Evolutionary conservation across 257 asterid species (phyloP), one percentile per base, ranked within the genome.

Genomic region (Ajuga chamaepitys): DNA sequence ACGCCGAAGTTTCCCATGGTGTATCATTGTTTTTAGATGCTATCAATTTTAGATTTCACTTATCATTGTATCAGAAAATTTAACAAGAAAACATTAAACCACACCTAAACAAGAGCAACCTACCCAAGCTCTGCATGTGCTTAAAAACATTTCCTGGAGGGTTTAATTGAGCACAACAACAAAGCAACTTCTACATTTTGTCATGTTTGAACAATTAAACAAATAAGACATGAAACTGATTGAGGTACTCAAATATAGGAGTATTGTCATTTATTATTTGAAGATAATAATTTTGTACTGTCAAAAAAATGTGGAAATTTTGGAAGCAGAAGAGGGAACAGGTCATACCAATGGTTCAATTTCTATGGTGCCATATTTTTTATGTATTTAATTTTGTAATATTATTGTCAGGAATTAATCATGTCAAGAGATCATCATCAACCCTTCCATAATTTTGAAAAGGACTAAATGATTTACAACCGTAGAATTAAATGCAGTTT

Each of bases 291-390:
- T 28, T 48, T 16, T 57, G 18, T 40, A 63, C 58, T 38, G 59
- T 68, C 50, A 38, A 51, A 9, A 25, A 51, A 28, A 32, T 38
- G 77, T 75, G 59, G 76, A 78, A 70, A 57, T 8, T 14, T 61
- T 75, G 69, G 72, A 62, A 68, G 35, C 66, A 46, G 18, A 61
- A 47, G 16, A 73, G 74, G 74, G 61, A 48, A 50, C 62, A 73
- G 67, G 82, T 76, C 81, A 74, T 70, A 64, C 41, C 38, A 38
- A 60, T 58, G 66, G 75, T 68, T 68, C 61, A 66, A 61, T 59
- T 57, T 46, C 21, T 20, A 46, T 13, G 21, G 4, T 30, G 34
- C 5, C 4, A 3, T 30, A 30, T 1, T 30, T 30, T 30, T 30
- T 30, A 30, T 28, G 45, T 41, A 22, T 26, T 58, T 10, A 59